Base-by-base conservation (phyloP, 768 basidiomycete genomes). In the Strobilomyces echinocephalus region DNA sequence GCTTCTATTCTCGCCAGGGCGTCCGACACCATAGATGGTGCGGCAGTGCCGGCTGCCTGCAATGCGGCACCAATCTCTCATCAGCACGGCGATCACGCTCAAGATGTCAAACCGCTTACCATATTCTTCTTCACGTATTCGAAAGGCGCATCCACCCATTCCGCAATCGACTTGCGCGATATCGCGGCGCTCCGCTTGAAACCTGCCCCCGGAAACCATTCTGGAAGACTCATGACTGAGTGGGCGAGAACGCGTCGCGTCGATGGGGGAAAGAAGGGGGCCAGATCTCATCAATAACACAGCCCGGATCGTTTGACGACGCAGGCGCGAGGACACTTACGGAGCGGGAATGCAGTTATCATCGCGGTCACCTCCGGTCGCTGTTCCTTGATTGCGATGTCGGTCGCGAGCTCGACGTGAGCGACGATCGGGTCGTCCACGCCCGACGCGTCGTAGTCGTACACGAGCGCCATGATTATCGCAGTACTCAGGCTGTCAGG, bases 21-120 rank as follows among this genome's bases (percentile, higher is more conserved):
- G 15, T 63, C 56, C 2, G 57, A 68, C 16, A 66, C 65, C 66
- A 66, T 61, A 1, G 63, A 66, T 11, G 57, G 47, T 35, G 50
- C 56, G 8, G 61, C 66, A 1, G 52, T 60, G 10, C 62, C 64
- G 18, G 55, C 54, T 0, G 54, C 60, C 64, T 66, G 36, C 18
- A 4, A 46, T 34, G 41, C 21, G 24, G 21, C 33, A 41, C 41
- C 31, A 44, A n/a, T 21, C 4, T 14, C 20, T 18, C 9, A 28
- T 55, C 9, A 55, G 31, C 31, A 16, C 38, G 36, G 49, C 7
- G 5, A 50, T 45, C 21, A 14, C 33, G 35, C 14, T 20, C 15
- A 20, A 43, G 14, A 60, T 8, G 9, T 20, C 39, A 14, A 24
- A 31, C 26, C 4, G 54, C 63, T 46, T 8, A 61, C 65, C 61